A percentile compares a stretch with the other conserved stretches of the same genome.
Evolutionary conservation across 331 rosid genomes (phyloP).

Genomic region (Prunus yedoensis): DNA sequence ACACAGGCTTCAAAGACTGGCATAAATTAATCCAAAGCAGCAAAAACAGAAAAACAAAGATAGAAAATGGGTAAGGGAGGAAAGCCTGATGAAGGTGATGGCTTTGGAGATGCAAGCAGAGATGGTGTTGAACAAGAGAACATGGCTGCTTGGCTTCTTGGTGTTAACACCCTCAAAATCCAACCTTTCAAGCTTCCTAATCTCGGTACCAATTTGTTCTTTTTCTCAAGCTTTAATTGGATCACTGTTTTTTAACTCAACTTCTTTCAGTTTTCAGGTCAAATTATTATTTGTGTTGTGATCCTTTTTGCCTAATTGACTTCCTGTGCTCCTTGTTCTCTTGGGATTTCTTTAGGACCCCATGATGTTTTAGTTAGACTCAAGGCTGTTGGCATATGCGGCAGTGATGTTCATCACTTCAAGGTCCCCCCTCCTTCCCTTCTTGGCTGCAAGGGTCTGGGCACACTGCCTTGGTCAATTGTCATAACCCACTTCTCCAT

Average conservation of each 20-base stretch:
- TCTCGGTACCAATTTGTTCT: slow-evolving; percentile 46
- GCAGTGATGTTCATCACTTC: slow-evolving; percentile 94
- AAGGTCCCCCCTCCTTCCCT: slow-evolving; percentile 44
- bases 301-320: neutral
- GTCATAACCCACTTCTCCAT: too few relatives aligned
- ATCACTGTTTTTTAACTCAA: neutral
- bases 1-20: too few relatives aligned
- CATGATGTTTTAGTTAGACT: slow-evolving; percentile 71
- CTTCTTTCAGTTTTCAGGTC: neutral
- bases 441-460: too few relatives aligned
- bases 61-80: slow-evolving; percentile 73
- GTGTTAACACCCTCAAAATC: slow-evolving; percentile 73
- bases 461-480: too few relatives aligned
- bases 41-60: neutral
- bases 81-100: slow-evolving; percentile 48
- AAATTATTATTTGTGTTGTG: neutral
- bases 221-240: neutral
- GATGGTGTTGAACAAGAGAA: slow-evolving; percentile 49
- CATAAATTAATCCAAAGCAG: too few relatives aligned
- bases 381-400: slow-evolving; percentile 98
- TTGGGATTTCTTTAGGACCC: slow-evolving; percentile 51
- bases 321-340: neutral
- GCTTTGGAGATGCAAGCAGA: slow-evolving; percentile 24
- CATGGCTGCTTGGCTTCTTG: slow-evolving; percentile 97
- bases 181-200: slow-evolving; percentile 83